Conservation (phyloP, 345 rosid species). For the Mallotus nudiflorus region DNA sequence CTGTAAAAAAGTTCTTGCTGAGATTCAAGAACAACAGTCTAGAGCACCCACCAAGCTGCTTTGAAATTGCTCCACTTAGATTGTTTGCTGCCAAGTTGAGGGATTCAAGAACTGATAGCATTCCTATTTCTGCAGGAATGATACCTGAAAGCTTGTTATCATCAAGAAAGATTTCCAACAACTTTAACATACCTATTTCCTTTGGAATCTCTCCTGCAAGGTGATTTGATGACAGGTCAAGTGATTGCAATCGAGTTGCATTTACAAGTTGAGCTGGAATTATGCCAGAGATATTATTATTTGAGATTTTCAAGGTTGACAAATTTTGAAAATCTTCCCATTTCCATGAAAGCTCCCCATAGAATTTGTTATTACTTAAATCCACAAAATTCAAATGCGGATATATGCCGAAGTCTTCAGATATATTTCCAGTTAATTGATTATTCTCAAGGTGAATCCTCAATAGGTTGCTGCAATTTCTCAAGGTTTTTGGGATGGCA, state of each 20-base stretch:
- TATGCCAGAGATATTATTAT: too few species aligned
- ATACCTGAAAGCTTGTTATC: background rate
- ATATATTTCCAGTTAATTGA: too few species aligned
- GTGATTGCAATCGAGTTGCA: too few species aligned
- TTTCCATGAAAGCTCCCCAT: conserved; percentile 11
- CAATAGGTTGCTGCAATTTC: too few species aligned
- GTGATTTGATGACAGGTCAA: conserved; percentile 13
- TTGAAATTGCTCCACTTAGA: background rate
- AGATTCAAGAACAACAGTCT: conserved; percentile 7
- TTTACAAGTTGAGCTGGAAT: too few species aligned
- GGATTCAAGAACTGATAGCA: background rate
- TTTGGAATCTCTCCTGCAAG: conserved; percentile 6
- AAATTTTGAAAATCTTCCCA: background rate
- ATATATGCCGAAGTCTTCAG: too few species aligned
- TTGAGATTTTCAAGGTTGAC: too few species aligned
- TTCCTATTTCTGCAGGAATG: background rate
- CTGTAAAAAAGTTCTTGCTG: conserved; percentile 1
- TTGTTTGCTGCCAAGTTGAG: conserved; percentile 13
- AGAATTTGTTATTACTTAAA: conserved; percentile 1
- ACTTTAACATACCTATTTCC: background rate
- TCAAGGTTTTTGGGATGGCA: background rate
- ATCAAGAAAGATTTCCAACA: background rate
- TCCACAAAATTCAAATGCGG: too few species aligned
- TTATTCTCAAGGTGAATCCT: too few species aligned
- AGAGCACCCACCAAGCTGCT: conserved; percentile 3